Base-by-base conservation (phyloP, 2,329 filamentous ascomycete genomes). In the Scedosporium apiospermum region DNA sequence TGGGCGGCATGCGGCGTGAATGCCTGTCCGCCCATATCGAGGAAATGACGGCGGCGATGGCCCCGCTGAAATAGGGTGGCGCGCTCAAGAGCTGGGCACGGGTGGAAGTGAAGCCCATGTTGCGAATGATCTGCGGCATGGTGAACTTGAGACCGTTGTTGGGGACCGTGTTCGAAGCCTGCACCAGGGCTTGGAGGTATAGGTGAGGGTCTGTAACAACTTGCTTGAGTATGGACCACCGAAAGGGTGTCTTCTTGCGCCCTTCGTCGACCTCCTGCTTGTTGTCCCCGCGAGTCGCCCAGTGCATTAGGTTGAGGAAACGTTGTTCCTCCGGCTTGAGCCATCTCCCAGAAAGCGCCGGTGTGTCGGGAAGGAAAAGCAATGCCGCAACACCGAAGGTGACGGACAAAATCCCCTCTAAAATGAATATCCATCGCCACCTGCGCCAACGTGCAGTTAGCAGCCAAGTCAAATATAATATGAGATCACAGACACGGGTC, bases 371-470 rank as follows among this genome's bases (percentile, higher is more conserved):
- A 1, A 78, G 69, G 12, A 76, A 67, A 21, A 74, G 72, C 42
- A 68, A 75, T 1, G 73, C 70, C 1, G 66, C 64, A 9, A 73
- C 60, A 12, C 72, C 74, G 14, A 75, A 69, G 3, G 70, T 34
- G 61, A 77, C 72, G 18, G 72, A 73, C 9, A 71, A 68, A 9
- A 72, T 66, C 1, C 73, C 76, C 62, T 78, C 76, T 27, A 78
- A 75, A 64, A 78, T 72, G 64, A 80, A 77, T 51, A 80, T 76
- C 78, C 77, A 80, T 23, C 78, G 73, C 77, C 76, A 78, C 0
- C 74, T 72, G 21, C 3, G 27, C 27, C 27, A 3, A 27, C 26
- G 26, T 27, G 26, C 3, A 30, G 27, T 30, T 30, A 30, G 27
- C 27, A 6, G 27, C 1, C 6, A 6, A 4, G 27, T 30, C 4